Conservation (phyloP, 2,329 filamentous ascomycete genomes). For the Monilinia aucupariae region DNA sequence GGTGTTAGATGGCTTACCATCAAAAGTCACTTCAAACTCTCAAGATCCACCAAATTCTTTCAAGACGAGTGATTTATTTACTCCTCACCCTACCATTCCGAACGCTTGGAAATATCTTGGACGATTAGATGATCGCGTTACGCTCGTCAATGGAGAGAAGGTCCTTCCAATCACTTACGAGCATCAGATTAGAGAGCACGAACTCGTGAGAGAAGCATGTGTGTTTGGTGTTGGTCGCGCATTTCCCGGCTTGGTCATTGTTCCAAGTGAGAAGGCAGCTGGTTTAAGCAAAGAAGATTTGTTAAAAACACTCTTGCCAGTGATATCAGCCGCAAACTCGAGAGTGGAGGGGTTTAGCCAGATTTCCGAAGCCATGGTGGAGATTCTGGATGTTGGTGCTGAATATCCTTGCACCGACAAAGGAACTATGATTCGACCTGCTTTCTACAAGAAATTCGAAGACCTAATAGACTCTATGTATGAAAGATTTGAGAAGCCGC, state of each 20-base stretch:
- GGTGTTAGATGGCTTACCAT: slow-evolving; percentile 38
- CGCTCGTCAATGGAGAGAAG: slow-evolving; percentile 46
- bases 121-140: slow-evolving; percentile 43
- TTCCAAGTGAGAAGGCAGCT: slow-evolving; percentile 43
- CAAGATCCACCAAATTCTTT: slow-evolving; percentile 42
- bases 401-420: slow-evolving; percentile 49
- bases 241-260: slow-evolving; percentile 50
- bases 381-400: slow-evolving; percentile 41
- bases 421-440: slow-evolving; percentile 47
- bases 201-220: slow-evolving; percentile 50
- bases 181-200: slow-evolving; percentile 47
- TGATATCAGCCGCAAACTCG: slow-evolving; percentile 47
- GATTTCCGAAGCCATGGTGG: slow-evolving; percentile 48
- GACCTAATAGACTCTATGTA: slow-evolving; percentile 42
- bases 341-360: slow-evolving; percentile 47
- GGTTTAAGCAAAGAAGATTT: slow-evolving; percentile 41
- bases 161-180: slow-evolving; percentile 46
- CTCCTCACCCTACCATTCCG: slow-evolving; percentile 39
- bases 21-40: slow-evolving; percentile 38
- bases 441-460: slow-evolving; percentile 43
- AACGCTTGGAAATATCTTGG: slow-evolving; percentile 44
- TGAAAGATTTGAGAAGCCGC: slow-evolving; percentile 17
- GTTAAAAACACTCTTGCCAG: slow-evolving; percentile 46
- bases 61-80: slow-evolving; percentile 43
- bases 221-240: slow-evolving; percentile 51